Conservation (phyloP, 345 rosid species). For the Brassica incana region DNA sequence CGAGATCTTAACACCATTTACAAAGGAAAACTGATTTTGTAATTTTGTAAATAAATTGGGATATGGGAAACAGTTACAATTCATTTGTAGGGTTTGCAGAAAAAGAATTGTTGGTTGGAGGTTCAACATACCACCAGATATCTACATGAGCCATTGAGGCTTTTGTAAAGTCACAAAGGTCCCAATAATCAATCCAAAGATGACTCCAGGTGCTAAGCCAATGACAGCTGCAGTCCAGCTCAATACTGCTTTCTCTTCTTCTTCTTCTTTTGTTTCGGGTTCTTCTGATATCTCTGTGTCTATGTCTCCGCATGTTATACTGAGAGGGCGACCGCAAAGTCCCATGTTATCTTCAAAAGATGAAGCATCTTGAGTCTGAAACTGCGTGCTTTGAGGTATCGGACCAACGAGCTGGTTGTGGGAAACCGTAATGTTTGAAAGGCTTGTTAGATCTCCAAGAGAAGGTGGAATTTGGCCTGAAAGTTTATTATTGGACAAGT, state of each 20-base stretch:
- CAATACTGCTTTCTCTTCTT: not conserved
- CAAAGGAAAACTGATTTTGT: not conserved
- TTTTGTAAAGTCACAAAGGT: not conserved
- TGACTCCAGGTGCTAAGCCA: not conserved
- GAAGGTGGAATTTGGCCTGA: slow-evolving; percentile 9
- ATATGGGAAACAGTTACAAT: not conserved
- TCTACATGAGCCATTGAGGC: not conserved
- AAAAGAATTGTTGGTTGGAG: not conserved
- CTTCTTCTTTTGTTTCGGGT: not conserved
- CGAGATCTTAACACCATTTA: not conserved
- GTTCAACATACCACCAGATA: not conserved
- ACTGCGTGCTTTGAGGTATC: not conserved
- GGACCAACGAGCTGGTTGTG: not conserved
- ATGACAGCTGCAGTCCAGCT: not conserved
- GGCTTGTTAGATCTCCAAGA: not conserved
- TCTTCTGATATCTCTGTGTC: not conserved
- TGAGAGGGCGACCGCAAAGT: slow-evolving; percentile 1
- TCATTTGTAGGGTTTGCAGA: not conserved
- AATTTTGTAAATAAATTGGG: not conserved
- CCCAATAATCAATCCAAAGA: not conserved
- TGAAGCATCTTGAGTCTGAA: slow-evolving; percentile 1
- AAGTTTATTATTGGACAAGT: slow-evolving; percentile 16
- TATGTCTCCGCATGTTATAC: not conserved
- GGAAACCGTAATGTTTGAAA: not conserved
- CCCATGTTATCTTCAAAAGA: not conserved